Percentiles rank a stretch among this genome's conserved stretches.
Conservation (phyloP, 768 basidiomycete genomes). For the Sporobolomyces roseus region DNA sequence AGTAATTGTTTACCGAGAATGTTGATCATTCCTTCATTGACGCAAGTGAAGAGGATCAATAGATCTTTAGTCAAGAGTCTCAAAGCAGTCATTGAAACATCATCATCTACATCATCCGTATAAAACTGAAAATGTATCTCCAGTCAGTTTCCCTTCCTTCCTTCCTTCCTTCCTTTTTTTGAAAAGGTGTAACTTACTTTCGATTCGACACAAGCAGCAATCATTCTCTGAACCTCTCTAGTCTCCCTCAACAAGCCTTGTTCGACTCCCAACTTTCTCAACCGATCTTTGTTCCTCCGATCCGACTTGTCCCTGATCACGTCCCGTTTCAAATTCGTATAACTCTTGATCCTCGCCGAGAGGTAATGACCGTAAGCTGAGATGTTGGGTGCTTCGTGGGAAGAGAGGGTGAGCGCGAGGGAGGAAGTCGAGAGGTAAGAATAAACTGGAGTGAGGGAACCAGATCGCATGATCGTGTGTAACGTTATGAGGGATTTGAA, state of each 20-base stretch:
- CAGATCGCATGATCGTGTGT: conserved; percentile 94
- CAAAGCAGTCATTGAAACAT: conserved; percentile 78
- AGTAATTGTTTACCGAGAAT: conserved; percentile 50
- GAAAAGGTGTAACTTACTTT: conserved; percentile 59
- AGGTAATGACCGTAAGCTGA: conserved; percentile 83
- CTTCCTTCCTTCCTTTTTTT: too few species aligned
- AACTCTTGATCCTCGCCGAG: conserved; percentile 79
- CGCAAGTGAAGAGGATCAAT: conserved; percentile 88
- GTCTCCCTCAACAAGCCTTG: conserved; percentile 92
- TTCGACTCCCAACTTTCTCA: conserved; percentile 88
- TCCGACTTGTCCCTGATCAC: conserved; percentile 90
- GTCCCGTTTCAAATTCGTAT: conserved; percentile 87
- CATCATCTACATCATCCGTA: conserved; percentile 85
- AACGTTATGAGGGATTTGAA: conserved; percentile 95
- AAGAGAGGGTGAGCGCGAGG: conserved; percentile 11
- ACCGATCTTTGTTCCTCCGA: conserved; percentile 49
- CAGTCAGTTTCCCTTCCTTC: background rate
- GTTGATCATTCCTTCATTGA: conserved; percentile 82
- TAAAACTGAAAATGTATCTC: conserved; percentile 65
- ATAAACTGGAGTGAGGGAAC: conserved; percentile 89
- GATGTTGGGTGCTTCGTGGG: conserved; percentile 72
- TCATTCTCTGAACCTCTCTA: conserved; percentile 80
- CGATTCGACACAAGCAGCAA: conserved; percentile 81
- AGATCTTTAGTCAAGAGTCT: conserved; percentile 95
- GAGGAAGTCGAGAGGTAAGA: conserved; percentile 64